Base-by-base conservation (phyloP, 768 basidiomycete species). In the Boletus pseudo-olivaceus region DNA sequence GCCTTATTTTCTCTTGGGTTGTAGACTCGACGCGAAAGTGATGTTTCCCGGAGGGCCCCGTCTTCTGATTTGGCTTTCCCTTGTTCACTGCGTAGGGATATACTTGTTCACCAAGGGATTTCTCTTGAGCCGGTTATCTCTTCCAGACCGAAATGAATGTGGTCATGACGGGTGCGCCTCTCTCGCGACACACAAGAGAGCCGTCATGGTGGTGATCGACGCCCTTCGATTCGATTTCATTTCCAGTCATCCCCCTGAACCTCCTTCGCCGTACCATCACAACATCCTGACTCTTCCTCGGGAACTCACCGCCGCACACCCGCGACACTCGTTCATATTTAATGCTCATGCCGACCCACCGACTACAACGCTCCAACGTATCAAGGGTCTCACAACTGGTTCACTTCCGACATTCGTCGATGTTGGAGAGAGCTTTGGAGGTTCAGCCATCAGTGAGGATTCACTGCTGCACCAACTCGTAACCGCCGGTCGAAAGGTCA, bases 391-490 rank as follows among this genome's bases (percentile, higher is more conserved):
- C 39, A 97, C 93, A 0, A 98, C 97, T 0, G 97, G 96, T 9
- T 94, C 93, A 0, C 74, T 99, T 9, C 95, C 96, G 0, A 98
- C 96, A 0, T 98, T 99, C 65, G 82, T 98, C 38, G 96, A 98
- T 65, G 79, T 90, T n/a, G 93, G 94, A 7, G 84, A 83, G 39
- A 98, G 92, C 66, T 97, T 98, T 72, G 93, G 90, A 12, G 93
- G 84, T 0, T 86, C 88, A 2, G 83, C 85, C 0, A 89, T 97
- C 38, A 76, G 77, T 7, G 97, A 99, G 71, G 97, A 98, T 68
- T 94, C 92, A 0, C 73, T 95, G 47, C 73, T 98, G 5, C 81
- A 82, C 46, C 96, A 98, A 67, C 66, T 94, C 38, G 68, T 69
- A 7, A 57, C 72, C 12, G 78, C 79, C 0, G 83, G 81, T 14